Evolutionary conservation across 495 filamentous ascomycete species (phyloP), one percentile per base, ranked within the genome.

Genomic region (Hypoxylon intermedium): DNA sequence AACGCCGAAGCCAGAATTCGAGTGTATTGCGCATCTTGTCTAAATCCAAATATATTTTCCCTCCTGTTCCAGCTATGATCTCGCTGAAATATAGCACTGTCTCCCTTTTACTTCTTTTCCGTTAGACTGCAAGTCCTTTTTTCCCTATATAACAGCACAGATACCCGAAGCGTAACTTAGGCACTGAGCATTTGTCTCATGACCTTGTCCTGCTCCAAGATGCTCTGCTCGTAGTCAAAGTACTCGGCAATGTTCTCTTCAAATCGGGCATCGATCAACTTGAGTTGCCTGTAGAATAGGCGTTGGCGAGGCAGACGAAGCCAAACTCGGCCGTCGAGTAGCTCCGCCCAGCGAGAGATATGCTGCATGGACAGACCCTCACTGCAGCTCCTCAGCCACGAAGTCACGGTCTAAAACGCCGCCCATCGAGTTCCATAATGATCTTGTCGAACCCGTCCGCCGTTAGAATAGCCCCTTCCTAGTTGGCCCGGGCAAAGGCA

Each of bases 331-430:
- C 7, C 7, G 24, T 26, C 24, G 7, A 26, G 24, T 26, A 7
- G 7, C 24, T 26, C 24, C 3, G 3, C 7, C 3, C 3, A 26
- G 24, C 24, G 24, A 26, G n/a, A n/a, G n/a, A n/a, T n/a, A n/a
- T n/a, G n/a, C n/a, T n/a, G n/a, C n/a, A n/a, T n/a, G n/a, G n/a
- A n/a, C n/a, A n/a, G n/a, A n/a, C n/a, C 85, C 89, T 90, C 93
- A 98, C 77, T 95, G 91, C 80, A 98, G 87, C 3, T 85, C 87
- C 81, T 97, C 92, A 70, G 92, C 82, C 9, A 93, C 87, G 63
- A 97, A 97, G 65, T 97, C 92, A 42, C 93, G 87, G 73, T 96
- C 91, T 6, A 82, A 86, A 16, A 96, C 91, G 19, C 85, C 88
- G 60, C 84, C 85, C 85, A 98, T 85, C 6, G 85, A 90, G 77